Evolutionary conservation across 2,329 filamentous ascomycete genomes (phyloP).

Genomic region (Sporothrix euskadiensis): DNA sequence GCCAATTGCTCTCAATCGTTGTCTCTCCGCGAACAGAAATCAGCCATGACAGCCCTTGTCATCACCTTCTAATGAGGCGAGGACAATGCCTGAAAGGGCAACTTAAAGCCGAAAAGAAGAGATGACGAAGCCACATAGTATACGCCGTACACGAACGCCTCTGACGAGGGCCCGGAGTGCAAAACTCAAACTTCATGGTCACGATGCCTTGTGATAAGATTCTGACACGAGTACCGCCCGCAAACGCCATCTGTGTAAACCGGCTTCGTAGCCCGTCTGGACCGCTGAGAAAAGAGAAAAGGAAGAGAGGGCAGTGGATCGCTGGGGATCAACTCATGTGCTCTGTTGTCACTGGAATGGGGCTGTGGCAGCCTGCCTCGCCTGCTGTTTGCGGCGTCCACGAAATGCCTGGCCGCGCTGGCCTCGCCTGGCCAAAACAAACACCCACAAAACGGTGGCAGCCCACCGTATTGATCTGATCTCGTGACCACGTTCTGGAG

Average conservation of each 20-base stretch:
- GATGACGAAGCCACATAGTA: neutral
- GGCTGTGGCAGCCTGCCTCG: neutral
- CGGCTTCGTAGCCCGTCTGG: conserved; percentile 17
- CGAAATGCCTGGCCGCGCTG: neutral
- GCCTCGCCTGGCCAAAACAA: neutral
- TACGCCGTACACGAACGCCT: neutral
- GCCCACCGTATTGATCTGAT: neutral
- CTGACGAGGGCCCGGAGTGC: conserved; percentile 7
- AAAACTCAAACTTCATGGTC: conserved; percentile 13
- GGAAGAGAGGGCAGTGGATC: neutral
- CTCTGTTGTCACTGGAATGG: conserved; percentile 2
- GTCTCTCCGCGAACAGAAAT: neutral
- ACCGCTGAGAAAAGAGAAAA: neutral
- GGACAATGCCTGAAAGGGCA: neutral
- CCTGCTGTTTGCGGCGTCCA: neutral
- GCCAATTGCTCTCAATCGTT: neutral
- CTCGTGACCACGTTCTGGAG: conserved; percentile 16
- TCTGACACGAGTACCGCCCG: conserved; percentile 24
- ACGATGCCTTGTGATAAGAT: conserved; percentile 30
- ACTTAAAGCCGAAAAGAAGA: neutral
- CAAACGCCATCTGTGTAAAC: conserved; percentile 22
- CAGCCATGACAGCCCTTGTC: neutral
- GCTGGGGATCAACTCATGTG: neutral
- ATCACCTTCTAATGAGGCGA: neutral
- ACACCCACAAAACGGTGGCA: neutral